Conservation (phyloP, 2,329 filamentous ascomycete species). For the Microdochium trichocladiopsis region DNA sequence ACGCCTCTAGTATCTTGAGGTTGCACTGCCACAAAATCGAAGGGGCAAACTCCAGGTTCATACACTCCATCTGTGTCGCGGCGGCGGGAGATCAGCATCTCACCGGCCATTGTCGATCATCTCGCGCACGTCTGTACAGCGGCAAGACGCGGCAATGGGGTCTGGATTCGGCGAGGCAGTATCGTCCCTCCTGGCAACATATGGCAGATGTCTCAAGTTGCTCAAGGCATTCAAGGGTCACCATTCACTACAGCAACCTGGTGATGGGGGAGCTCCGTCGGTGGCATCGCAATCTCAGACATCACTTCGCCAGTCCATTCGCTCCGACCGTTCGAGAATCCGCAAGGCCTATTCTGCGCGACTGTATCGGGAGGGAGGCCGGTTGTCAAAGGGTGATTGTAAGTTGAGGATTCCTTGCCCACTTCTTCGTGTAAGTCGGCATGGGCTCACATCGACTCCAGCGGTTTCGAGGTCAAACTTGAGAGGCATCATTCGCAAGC, state of each 20-base stretch:
- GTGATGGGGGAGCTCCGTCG: not conserved
- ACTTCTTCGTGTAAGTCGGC: not conserved
- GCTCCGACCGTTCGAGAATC: slow-evolving; percentile 31
- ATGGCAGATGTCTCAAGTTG: slow-evolving; percentile 35
- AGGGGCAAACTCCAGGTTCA: no score
- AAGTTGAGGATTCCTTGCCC: slow-evolving; percentile 11
- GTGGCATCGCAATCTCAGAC: slow-evolving; percentile 13
- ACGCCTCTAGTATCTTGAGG: no score
- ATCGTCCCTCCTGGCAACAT: slow-evolving; percentile 36
- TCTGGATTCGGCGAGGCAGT: slow-evolving; percentile 32
- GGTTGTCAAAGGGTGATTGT: slow-evolving; percentile 42
- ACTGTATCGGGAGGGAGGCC: slow-evolving; percentile 30
- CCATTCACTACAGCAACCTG: not conserved
- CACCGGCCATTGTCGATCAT: not conserved
- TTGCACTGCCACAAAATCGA: no score
- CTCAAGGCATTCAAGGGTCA: slow-evolving; percentile 25
- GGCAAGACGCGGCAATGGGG: not conserved
- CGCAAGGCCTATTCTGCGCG: slow-evolving; percentile 32
- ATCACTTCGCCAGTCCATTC: slow-evolving; percentile 27
- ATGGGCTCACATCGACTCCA: slow-evolving; percentile 12
- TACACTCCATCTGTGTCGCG: no score
- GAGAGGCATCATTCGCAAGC: not conserved
- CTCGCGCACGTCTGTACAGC: not conserved
- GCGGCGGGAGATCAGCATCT: not conserved
- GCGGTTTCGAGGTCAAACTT: slow-evolving; percentile 30